These are phyloP conservation scores for Phytophthora fragariae DNA, from an alignment of 352 stramenopile species.

Conservation along the genomic window DNA sequence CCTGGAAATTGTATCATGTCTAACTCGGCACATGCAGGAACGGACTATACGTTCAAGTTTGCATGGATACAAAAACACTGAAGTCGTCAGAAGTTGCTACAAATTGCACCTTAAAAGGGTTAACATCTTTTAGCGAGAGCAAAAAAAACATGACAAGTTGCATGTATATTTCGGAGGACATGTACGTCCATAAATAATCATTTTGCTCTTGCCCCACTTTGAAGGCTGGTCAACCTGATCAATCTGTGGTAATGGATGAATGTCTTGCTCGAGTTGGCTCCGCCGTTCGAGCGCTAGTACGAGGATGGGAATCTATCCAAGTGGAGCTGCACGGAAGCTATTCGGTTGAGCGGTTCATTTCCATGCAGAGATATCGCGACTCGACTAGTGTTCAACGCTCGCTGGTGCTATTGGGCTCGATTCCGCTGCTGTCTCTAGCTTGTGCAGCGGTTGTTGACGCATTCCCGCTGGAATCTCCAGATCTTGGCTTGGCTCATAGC, in stretches of 20 bases:
- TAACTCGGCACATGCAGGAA: neutral
- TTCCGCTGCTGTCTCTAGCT: constrained; percentile 13
- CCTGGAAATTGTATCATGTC: neutral
- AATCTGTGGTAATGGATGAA: neutral
- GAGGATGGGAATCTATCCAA: constrained; percentile 28
- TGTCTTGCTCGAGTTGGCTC: neutral
- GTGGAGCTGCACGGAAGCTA: constrained; percentile 32
- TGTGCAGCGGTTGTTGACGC: constrained; percentile 24
- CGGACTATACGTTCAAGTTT: constrained; percentile 23
- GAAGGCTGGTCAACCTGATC: neutral
- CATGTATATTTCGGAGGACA: no score
- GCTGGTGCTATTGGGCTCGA: constrained; percentile 4
- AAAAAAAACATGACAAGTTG: no score
- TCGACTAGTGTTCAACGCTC: constrained; percentile 18
- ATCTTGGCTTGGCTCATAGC: constrained; percentile 25
- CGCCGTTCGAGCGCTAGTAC: constrained; percentile 11
- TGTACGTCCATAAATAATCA: no score
- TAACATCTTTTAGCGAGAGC: no score
- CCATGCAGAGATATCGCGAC: constrained; percentile 19
- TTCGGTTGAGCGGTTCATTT: constrained; percentile 18
- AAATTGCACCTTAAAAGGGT: no score
- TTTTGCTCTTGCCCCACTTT: no score
- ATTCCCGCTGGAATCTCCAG: constrained; percentile 19
- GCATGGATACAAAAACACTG: neutral
- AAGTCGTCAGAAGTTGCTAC: neutral